Base-by-base conservation (phyloP, 176 grass and related monocot species). In the Pontederia paniculata region DNA sequence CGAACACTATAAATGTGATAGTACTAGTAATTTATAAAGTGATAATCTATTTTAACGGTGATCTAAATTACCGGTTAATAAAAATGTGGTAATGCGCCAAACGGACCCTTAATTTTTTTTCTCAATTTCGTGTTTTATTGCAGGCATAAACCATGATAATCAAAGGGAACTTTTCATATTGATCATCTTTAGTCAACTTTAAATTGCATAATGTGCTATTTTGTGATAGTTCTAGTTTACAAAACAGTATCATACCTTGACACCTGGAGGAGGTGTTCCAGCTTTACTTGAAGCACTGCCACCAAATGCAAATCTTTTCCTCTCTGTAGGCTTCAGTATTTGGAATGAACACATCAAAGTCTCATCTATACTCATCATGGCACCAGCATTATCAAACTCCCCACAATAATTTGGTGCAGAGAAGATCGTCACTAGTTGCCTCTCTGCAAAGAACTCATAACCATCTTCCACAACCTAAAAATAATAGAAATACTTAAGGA, bases 321-420 rank as follows among this genome's bases (percentile, higher is more conserved):
- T 56, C 25, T 56, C 54, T 28, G 54, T 23, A 16, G 54, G 54
- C 25, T 56, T 56, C 22, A 56, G 13, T 12, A 56, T 56, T 20
- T 56, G 54, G 54, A 56, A 56, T 25, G 54, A 56, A 23, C 54
- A 56, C 54, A 56, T 56, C 54, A 56, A 25, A 12, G 54, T 56
- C 14, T 56, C 54, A 56, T 56, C 54, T 16, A 56, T 23, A 56
- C 54, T 56, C 54, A 56, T 56, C 54, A 56, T 56, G 20, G 54
- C 54, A 56, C 54, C 54, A 56, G 54, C 21, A 56, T 56, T 56
- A 13, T 56, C 54, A 56, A 56, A 56, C 13, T 56, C 54, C 21
- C 54, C 54, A 28, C 54, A 56, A 23, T 56, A 56, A 23, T 56
- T 56, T 56, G 54, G 54, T 11, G 54, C 54, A 25, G 54, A 56